These are phyloP conservation scores for Pythium guiyangense DNA, from an alignment of 352 stramenopile genomes.

Conservation along the genomic window DNA sequence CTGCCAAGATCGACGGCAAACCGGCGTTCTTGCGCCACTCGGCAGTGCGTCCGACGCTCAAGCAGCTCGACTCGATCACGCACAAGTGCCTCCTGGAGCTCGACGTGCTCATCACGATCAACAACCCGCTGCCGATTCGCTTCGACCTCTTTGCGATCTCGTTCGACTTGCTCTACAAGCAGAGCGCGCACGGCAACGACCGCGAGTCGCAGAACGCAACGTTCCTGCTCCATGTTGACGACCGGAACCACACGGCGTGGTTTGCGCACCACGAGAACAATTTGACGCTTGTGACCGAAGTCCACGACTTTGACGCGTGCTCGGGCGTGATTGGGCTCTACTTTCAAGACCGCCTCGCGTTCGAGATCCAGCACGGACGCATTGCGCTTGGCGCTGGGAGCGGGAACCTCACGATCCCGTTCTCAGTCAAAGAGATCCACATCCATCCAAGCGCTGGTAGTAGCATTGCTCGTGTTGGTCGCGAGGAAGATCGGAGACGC, in stretches of 20 bases:
- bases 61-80: conserved; percentile 70
- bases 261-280: conserved; percentile 59
- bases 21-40: conserved; percentile 65
- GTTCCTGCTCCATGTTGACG: conserved; percentile 47
- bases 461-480: background rate
- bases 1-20: conserved; percentile 68
- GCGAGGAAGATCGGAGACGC: too few species aligned
- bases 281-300: conserved; percentile 43
- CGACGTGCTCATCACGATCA: conserved; percentile 61
- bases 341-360: conserved; percentile 53
- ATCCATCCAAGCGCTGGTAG: conserved; percentile 33
- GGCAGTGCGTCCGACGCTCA: conserved; percentile 49
- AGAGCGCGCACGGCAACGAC: conserved; percentile 10
- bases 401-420: conserved; percentile 72
- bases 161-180: conserved; percentile 65
- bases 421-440: conserved; percentile 57
- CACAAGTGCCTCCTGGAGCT: conserved; percentile 68
- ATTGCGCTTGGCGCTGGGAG: conserved; percentile 52
- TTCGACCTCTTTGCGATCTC: conserved; percentile 67
- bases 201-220: conserved; percentile 11
- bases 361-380: conserved; percentile 56
- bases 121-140: conserved; percentile 78
- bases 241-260: conserved; percentile 51
- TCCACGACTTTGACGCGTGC: conserved; percentile 61
- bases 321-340: conserved; percentile 62